phyloP scores from a whole-genome alignment of 345 rosid species.

The Citrus sp. region DNA sequence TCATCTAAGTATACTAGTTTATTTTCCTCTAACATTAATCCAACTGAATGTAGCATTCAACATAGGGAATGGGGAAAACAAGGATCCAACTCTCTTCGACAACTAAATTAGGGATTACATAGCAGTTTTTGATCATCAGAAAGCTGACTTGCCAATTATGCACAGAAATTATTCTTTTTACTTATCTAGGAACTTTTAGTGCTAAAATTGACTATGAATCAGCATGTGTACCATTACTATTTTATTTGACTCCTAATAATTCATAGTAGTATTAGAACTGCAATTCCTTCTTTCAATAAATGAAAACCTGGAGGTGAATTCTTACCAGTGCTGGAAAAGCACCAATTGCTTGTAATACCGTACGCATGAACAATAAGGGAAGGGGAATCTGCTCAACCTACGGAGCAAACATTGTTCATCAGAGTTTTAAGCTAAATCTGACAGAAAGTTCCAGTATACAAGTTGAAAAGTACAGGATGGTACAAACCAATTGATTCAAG shows the following conservation, averaged over 20 bases:
- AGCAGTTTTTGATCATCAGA: background rate
- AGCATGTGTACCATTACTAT: background rate
- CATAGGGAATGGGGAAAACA: background rate
- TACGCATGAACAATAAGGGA: conserved; percentile 98
- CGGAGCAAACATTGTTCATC: conserved; percentile 22
- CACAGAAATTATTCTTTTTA: background rate
- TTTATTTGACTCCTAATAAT: background rate
- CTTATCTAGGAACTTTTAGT: background rate
- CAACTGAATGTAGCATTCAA: background rate
- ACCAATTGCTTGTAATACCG: conserved; percentile 93
- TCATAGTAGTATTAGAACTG: background rate
- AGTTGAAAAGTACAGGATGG: conserved; percentile 1
- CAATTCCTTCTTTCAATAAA: conserved; percentile 1
- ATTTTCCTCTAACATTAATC: background rate
- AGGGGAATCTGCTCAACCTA: conserved; percentile 99
- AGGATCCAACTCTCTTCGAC: background rate
- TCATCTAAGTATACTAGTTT: background rate
- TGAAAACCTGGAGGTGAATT: conserved; percentile 6
- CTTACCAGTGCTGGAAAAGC: conserved; percentile 94
- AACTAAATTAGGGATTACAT: background rate
- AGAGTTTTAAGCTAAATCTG: conserved; percentile 8
- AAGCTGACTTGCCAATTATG: background rate
- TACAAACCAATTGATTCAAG: conserved; percentile 90
- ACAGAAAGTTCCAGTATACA: background rate
- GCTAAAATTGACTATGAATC: background rate